Evolutionary conservation across 2,329 filamentous ascomycete genomes (phyloP), one percentile per base, ranked within the genome.

Genomic region (Pseudogymnoascus sp.): DNA sequence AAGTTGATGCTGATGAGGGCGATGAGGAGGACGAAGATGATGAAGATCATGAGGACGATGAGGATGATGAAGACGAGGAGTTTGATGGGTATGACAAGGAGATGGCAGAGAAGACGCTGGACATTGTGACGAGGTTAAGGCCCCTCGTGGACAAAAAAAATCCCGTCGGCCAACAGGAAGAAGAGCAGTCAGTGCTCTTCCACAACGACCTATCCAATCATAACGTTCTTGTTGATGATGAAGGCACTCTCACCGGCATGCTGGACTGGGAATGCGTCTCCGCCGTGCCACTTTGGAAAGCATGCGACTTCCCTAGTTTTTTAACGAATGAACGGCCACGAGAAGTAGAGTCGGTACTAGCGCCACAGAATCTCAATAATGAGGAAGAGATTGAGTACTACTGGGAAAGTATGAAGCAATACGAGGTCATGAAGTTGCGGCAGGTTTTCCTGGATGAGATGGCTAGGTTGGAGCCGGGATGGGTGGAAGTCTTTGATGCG

Each of bases 181-280:
- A 67, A 3, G 72, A 75, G 62, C 63, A 61, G n/a, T 74, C 70
- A 3, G 65, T 72, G 0, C 63, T 78, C 1, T 73, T 66, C 41
- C 74, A 76, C 47, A 62, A 75, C 20, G 75, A 78, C 50, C 65
- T 78, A 1, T 70, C 67, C 1, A 62, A 70, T 6, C 63, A 68
- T 2, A 78, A 79, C 61, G 74, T 79, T 7, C 64, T 78, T 25
- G 71, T 7, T 32, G 30, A 32, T 9, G 3, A 11, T 7, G 30
- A 32, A 2, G 30, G 30, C 6, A 32, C 1, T 7, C 6, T 32
- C 9, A 32, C 9, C 7, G 30, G 30, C 9, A 32, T 32, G 7
- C 6, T 32, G 1, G 30, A 32, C 9, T 32, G 30, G 30, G 30
- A 32, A 11, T 32, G 30, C 9, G 30, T 32, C 30, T 32, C 30